Conservation (phyloP, 371 early-diverging fungal species). For the Mucor mucedo region DNA sequence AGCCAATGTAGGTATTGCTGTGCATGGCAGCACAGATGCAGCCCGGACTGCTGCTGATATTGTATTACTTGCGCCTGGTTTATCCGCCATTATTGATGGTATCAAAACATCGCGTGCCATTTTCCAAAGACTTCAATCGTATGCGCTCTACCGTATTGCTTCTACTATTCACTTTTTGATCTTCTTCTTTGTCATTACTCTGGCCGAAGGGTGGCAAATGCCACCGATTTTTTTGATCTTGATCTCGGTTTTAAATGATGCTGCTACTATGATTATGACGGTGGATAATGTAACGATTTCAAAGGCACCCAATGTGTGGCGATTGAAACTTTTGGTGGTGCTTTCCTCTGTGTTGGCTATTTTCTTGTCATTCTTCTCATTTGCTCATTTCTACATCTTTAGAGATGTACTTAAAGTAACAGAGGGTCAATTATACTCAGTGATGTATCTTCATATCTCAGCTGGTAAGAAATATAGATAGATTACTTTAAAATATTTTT, state of each 20-base stretch:
- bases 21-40: constrained; percentile 90
- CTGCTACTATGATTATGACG: constrained; percentile 89
- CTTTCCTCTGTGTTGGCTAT: constrained; percentile 76
- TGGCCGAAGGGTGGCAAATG: constrained; percentile 81
- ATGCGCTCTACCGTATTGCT: constrained; percentile 90
- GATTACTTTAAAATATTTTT: not conserved
- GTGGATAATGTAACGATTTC: constrained; percentile 89
- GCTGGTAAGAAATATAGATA: constrained; percentile 47
- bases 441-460: constrained; percentile 91
- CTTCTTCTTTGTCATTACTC: constrained; percentile 88
- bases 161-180: constrained; percentile 91
- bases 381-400: constrained; percentile 81
- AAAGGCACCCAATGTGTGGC: constrained; percentile 83
- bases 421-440: constrained; percentile 59
- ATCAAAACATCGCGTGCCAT: constrained; percentile 84
- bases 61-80: constrained; percentile 85
- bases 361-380: constrained; percentile 77
- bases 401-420: constrained; percentile 59
- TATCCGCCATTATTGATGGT: constrained; percentile 89
- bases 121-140: constrained; percentile 90
- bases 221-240: constrained; percentile 81
- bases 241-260: constrained; percentile 86
- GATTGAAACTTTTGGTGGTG: constrained; percentile 80
- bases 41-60: constrained; percentile 94
- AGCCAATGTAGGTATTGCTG: constrained; percentile 88